phyloP scores from a whole-genome alignment of 176 grass and related monocot genomes.

The Secale cereale region DNA sequence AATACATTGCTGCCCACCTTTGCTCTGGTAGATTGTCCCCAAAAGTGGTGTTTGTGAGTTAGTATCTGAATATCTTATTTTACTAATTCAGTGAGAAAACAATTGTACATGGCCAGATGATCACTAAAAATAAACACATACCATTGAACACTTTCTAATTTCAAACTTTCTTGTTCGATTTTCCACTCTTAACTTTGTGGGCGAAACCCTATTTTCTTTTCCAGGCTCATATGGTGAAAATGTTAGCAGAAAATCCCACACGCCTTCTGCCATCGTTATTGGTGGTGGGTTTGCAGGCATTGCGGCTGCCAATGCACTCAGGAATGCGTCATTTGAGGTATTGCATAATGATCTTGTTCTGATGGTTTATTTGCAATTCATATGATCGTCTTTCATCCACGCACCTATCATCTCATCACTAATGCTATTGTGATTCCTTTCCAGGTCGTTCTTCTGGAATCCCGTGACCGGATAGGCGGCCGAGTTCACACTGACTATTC shows the following conservation, averaged over 20 bases:
- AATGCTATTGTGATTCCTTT: slow-evolving; percentile 20
- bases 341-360: neutral
- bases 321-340: slow-evolving; percentile 91
- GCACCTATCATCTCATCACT: neutral
- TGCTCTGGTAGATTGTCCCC: neutral
- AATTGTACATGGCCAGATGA: neutral
- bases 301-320: slow-evolving; percentile 84
- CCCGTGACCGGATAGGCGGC: slow-evolving; percentile 92
- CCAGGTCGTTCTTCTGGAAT: slow-evolving; percentile 93
- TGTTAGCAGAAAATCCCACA: slow-evolving; percentile 51
- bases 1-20: neutral
- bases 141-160: neutral
- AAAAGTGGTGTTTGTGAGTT: neutral
- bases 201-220: slow-evolving; percentile 13
- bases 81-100: neutral
- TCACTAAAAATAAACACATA: neutral
- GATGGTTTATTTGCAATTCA: neutral
- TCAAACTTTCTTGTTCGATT: neutral
- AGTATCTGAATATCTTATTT: neutral
- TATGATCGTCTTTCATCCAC: neutral
- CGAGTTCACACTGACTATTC: slow-evolving; percentile 92
- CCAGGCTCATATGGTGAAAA: slow-evolving; percentile 54
- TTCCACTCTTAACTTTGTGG: neutral
- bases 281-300: slow-evolving; percentile 96
- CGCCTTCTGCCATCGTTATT: slow-evolving; percentile 89